A percentile compares a stretch with the other conserved stretches of the same genome.
Evolutionary conservation across 2,329 filamentous ascomycete genomes (phyloP).

Genomic region (Aspergillus transmontanensis): DNA sequence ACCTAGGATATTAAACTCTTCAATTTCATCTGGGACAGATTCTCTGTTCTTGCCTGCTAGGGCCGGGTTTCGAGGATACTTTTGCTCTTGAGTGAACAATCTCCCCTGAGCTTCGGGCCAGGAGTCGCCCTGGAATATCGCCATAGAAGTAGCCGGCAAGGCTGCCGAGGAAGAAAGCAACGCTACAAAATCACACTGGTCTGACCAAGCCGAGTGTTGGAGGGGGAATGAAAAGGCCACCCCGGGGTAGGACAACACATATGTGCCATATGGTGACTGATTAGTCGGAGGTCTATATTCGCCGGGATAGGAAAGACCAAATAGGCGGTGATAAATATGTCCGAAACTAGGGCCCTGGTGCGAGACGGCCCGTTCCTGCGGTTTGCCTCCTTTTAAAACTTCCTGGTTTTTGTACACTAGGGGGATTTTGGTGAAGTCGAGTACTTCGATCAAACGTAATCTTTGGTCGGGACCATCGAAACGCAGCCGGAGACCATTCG

Average conservation of each 20-base stretch:
- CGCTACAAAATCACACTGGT: conserved; percentile 77
- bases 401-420: conserved; percentile 82
- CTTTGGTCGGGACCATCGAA: conserved; percentile 95
- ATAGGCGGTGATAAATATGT: conserved; percentile 89
- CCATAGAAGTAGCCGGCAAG: conserved; percentile 80
- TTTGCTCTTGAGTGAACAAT: conserved; percentile 74
- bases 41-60: conserved; percentile 73
- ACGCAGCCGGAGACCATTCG: conserved; percentile 84
- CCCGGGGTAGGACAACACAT: conserved; percentile 91
- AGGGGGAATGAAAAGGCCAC: conserved; percentile 91
- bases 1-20: conserved; percentile 75
- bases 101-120: conserved; percentile 81
- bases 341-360: conserved; percentile 73
- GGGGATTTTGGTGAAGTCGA: conserved; percentile 83
- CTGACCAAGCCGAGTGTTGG: conserved; percentile 71
- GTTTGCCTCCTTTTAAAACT: conserved; percentile 63
- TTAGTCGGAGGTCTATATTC: conserved; percentile 75
- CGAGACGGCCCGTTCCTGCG: conserved; percentile 32
- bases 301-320: conserved; percentile 90
- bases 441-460: conserved; percentile 83
- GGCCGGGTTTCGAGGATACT: conserved; percentile 72
- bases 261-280: conserved; percentile 66
- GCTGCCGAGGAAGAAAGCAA: conserved; percentile 78
- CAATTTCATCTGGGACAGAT: conserved; percentile 83
- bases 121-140: conserved; percentile 84